Conservation (phyloP, 2,329 filamentous ascomycete species). For the Trichoderma sp. region DNA sequence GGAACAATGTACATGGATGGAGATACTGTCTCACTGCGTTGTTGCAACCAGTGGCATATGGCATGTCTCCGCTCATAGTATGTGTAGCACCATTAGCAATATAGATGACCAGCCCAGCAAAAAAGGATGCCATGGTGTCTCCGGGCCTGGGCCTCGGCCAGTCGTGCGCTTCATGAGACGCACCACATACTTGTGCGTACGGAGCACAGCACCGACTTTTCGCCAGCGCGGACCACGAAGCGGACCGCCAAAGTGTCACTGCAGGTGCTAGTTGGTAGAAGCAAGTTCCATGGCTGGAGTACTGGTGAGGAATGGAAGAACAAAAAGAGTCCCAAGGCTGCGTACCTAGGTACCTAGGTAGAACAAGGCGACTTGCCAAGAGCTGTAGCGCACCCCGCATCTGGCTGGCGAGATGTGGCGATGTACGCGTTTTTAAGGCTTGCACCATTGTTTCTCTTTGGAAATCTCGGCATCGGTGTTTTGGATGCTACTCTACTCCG, state of each 20-base stretch:
- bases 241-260: background rate
- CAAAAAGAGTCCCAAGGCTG: background rate
- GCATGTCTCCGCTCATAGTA: background rate
- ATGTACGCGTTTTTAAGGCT: background rate
- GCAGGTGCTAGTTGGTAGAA: background rate
- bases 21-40: background rate
- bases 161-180: conserved; percentile 20
- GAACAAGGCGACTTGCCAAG: background rate
- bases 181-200: background rate
- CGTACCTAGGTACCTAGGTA: background rate
- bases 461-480: background rate
- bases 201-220: background rate
- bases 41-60: background rate
- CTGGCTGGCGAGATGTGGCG: background rate
- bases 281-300: background rate
- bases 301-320: background rate
- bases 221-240: background rate
- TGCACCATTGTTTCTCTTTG: background rate
- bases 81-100: background rate
- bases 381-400: conserved; percentile 15
- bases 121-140: background rate
- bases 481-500: conserved; percentile 4
- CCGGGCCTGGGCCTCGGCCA: conserved; percentile 1
- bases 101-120: background rate
- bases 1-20: background rate